Percentiles rank a stretch among this genome's conserved stretches.
These are phyloP conservation scores for Ramaria sp. DNA, from an alignment of 768 basidiomycete genomes.

Conservation along the genomic window DNA sequence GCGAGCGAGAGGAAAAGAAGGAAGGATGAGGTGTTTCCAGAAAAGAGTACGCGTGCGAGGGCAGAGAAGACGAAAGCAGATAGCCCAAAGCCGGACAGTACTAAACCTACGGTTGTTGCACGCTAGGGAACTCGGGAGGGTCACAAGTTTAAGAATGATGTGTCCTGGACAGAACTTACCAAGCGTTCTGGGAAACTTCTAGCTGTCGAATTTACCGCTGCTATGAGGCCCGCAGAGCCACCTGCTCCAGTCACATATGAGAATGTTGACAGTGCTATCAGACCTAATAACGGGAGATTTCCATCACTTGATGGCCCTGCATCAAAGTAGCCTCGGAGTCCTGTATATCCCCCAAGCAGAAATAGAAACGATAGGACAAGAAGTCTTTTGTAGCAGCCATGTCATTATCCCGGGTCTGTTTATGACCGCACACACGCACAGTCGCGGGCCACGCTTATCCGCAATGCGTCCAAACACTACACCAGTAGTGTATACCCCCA, in stretches of 20 bases:
- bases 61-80: slow-evolving; percentile 86
- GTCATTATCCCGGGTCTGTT: background rate
- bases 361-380: slow-evolving; percentile 47
- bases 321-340: slow-evolving; percentile 60
- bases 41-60: slow-evolving; percentile 58
- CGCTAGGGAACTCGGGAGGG: slow-evolving; percentile 35
- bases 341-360: slow-evolving; percentile 62
- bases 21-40: slow-evolving; percentile 70
- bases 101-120: slow-evolving; percentile 64
- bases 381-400: slow-evolving; percentile 25
- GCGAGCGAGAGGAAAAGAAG: slow-evolving; percentile 67
- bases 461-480: slow-evolving; percentile 75
- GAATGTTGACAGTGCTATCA: slow-evolving; percentile 37
- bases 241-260: slow-evolving; percentile 70
- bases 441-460: slow-evolving; percentile 58
- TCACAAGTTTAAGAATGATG: background rate
- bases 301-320: slow-evolving; percentile 26
- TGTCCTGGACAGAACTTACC: slow-evolving; percentile 33
- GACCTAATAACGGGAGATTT: slow-evolving; percentile 31
- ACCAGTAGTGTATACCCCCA: slow-evolving; percentile 68
- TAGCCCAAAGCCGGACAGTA: slow-evolving; percentile 81
- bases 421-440: slow-evolving; percentile 17
- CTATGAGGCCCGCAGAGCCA: slow-evolving; percentile 57
- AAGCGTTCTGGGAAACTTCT: slow-evolving; percentile 67
- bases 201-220: slow-evolving; percentile 73